phyloP scores from a whole-genome alignment of 2,329 filamentous ascomycete species.

The Colletotrichum tabaci region DNA sequence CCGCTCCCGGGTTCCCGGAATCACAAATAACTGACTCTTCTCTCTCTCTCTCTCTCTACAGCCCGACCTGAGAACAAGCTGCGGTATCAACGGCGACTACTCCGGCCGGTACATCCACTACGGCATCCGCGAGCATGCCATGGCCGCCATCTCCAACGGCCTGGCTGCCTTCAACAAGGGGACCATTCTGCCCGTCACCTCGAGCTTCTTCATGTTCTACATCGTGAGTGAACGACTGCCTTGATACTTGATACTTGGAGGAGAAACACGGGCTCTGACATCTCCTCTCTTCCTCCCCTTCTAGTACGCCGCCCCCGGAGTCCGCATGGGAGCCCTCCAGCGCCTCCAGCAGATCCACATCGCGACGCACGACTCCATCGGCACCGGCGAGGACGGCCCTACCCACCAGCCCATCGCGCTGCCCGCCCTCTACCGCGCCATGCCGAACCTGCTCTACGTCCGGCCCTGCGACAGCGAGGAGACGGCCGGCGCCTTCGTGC shows the following conservation, averaged over 20 bases:
- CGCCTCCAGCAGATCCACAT: conserved; percentile 70
- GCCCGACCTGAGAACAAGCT: conserved; percentile 55
- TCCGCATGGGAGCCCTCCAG: conserved; percentile 74
- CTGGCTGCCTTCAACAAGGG: conserved; percentile 70
- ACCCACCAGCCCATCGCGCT: conserved; percentile 75
- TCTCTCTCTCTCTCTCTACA: neutral
- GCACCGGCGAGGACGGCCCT: conserved; percentile 72
- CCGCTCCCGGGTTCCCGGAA: too few relatives aligned
- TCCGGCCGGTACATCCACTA: conserved; percentile 71
- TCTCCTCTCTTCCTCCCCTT: too few relatives aligned
- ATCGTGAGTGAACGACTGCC: conserved; percentile 49
- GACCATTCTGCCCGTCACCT: conserved; percentile 71
- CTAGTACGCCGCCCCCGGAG: conserved; percentile 67
- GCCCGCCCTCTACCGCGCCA: conserved; percentile 70
- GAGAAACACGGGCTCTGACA: neutral
- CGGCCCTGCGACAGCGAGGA: conserved; percentile 73
- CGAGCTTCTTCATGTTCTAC: conserved; percentile 76
- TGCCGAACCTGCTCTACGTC: conserved; percentile 75
- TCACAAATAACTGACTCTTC: too few relatives aligned
- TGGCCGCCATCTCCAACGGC: conserved; percentile 71
- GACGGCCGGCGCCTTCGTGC: conserved; percentile 67
- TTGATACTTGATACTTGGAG: neutral
- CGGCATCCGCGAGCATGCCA: conserved; percentile 74
- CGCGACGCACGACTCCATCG: conserved; percentile 74
- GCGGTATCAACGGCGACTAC: conserved; percentile 69